Percentiles rank a stretch among this genome's conserved stretches.
Conservation (phyloP, 345 rosid species). For the Tarenaya hassleriana region DNA sequence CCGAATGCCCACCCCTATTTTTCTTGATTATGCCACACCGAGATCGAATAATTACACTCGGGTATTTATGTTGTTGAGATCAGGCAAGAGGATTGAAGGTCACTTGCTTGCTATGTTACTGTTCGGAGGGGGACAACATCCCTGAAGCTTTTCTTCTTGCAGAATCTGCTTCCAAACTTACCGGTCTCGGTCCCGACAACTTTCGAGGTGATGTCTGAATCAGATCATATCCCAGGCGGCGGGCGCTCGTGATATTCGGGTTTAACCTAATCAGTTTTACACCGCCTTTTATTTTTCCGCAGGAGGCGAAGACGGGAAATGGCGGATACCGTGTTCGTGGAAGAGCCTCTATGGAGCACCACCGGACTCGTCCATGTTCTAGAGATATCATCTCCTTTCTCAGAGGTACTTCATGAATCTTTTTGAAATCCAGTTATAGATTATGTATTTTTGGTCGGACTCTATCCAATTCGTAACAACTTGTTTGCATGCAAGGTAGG, state of each 20-base stretch:
- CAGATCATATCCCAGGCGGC: too few species aligned
- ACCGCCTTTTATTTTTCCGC: slow-evolving; percentile 31
- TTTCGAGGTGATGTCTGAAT: slow-evolving; percentile 48
- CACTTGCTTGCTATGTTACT: slow-evolving; percentile 80
- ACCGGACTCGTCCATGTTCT: slow-evolving; percentile 77
- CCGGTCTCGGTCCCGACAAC: slow-evolving; percentile 34
- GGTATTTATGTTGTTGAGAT: too few species aligned
- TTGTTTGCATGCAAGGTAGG: too few species aligned
- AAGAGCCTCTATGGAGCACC: slow-evolving; percentile 79
- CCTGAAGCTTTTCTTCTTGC: slow-evolving; percentile 72
- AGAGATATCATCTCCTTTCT: slow-evolving; percentile 13
- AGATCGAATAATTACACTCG: too few species aligned
- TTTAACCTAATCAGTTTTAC: too few species aligned
- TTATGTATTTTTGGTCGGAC: too few species aligned
- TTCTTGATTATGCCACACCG: too few species aligned
- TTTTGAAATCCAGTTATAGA: too few species aligned
- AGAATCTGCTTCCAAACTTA: slow-evolving; percentile 57
- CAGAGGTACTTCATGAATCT: too few species aligned
- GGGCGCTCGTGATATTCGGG: too few species aligned
- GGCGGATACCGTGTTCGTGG: slow-evolving; percentile 80
- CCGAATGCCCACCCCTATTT: too few species aligned
- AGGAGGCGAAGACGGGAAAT: slow-evolving; percentile 50
- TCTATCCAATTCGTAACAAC: too few species aligned
- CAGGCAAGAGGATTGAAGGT: slow-evolving; percentile 83
- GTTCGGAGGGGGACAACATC: slow-evolving; percentile 94